A percentile compares a stretch with the other conserved stretches of the same genome.
These are phyloP conservation scores for Talaromyces piceae DNA, from an alignment of 2,329 filamentous ascomycete species.

Conservation along the genomic window DNA sequence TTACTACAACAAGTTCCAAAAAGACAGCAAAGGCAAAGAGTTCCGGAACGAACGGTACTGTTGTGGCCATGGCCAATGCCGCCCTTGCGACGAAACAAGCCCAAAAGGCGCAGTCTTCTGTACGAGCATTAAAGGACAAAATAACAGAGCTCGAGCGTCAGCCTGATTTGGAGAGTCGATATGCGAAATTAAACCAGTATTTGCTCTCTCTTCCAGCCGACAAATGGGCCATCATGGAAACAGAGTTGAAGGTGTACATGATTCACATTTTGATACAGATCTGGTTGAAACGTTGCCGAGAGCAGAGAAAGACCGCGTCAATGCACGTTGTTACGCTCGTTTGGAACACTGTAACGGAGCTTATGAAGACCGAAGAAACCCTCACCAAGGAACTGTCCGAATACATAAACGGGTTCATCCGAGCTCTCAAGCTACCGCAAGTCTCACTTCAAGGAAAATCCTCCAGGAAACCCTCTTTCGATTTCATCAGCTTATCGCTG, in stretches of 20 bases:
- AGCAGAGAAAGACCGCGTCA: neutral
- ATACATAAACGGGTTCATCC: slow-evolving; percentile 25
- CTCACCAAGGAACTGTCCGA: slow-evolving; percentile 37
- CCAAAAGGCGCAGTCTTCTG: neutral
- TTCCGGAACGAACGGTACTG: neutral
- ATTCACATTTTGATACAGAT: slow-evolving; percentile 18
- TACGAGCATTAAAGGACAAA: neutral
- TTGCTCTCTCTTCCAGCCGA: slow-evolving; percentile 32
- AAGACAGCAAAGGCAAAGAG: neutral
- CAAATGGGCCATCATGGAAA: slow-evolving; percentile 34
- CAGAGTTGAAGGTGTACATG: slow-evolving; percentile 35
- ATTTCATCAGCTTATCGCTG: slow-evolving; percentile 13
- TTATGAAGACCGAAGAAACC: slow-evolving; percentile 30
- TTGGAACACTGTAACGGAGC: slow-evolving; percentile 33
- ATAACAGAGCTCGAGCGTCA: neutral
- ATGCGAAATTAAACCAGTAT: slow-evolving; percentile 44
- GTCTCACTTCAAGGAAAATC: slow-evolving; percentile 13
- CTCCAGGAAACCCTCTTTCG: slow-evolving; percentile 16
- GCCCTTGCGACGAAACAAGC: neutral
- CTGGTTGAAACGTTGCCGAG: slow-evolving; percentile 14
- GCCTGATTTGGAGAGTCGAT: slow-evolving; percentile 29
- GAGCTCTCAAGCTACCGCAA: slow-evolving; percentile 24
- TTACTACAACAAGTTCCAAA: neutral
- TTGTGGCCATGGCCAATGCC: neutral
- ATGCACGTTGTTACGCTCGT: neutral